Evolutionary conservation across 2,329 filamentous ascomycete species (phyloP).

Genomic region (Colletotrichum graminicola): DNA sequence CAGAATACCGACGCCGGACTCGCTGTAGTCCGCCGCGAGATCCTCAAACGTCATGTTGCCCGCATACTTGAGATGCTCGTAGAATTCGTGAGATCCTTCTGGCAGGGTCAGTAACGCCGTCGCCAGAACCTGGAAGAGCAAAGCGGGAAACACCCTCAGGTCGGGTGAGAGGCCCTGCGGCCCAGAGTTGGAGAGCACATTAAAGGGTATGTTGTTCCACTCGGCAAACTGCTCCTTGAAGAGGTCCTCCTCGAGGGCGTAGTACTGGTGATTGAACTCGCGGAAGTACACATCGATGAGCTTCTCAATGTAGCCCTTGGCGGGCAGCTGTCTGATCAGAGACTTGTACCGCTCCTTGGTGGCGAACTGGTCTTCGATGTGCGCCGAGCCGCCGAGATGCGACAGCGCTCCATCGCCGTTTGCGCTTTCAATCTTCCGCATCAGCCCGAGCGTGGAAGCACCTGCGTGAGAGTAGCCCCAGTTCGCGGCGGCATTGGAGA

Average conservation of each 20-base stretch:
- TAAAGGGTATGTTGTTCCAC: constrained; percentile 68
- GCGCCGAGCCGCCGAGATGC: constrained; percentile 47
- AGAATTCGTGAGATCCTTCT: constrained; percentile 59
- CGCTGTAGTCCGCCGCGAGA: constrained; percentile 71
- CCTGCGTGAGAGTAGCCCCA: constrained; percentile 67
- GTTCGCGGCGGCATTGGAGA: constrained; percentile 59
- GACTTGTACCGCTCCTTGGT: constrained; percentile 69
- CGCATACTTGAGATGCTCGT: constrained; percentile 70
- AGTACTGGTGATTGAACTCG: constrained; percentile 72
- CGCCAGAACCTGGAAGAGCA: constrained; percentile 71
- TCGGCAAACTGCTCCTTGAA: constrained; percentile 64
- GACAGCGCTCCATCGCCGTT: constrained; percentile 51
- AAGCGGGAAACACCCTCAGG: constrained; percentile 68
- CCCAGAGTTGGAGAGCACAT: constrained; percentile 61
- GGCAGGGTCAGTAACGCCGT: constrained; percentile 66
- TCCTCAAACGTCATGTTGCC: constrained; percentile 71
- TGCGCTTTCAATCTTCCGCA: constrained; percentile 66
- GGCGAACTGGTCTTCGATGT: constrained; percentile 53
- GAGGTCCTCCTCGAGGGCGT: constrained; percentile 64
- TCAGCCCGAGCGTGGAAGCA: constrained; percentile 66
- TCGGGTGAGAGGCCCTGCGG: constrained; percentile 64
- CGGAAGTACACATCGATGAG: constrained; percentile 67
- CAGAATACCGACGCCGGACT: constrained; percentile 66
- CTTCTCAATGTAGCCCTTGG: constrained; percentile 65
- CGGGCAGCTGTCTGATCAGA: constrained; percentile 68